A percentile compares a stretch with the other conserved stretches of the same genome.
Conservation (phyloP, 2,329 filamentous ascomycete genomes). For the Sarocladium strictum region DNA sequence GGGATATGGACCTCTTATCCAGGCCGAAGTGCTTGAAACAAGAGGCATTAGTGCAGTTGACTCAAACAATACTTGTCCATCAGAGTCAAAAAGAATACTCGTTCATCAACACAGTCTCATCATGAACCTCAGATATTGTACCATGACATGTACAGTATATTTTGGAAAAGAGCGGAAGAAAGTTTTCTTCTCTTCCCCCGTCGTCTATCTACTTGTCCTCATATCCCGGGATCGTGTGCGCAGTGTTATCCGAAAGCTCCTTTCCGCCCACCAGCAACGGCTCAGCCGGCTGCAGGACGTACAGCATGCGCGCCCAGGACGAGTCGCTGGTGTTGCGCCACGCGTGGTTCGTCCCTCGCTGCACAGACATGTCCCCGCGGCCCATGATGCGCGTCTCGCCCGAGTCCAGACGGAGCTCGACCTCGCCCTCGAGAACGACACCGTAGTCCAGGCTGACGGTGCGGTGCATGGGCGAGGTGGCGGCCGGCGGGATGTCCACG, state of each 20-base stretch:
- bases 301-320: constrained; percentile 38
- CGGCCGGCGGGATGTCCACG: constrained; percentile 39
- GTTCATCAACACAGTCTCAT: no score
- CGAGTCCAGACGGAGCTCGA: constrained; percentile 47
- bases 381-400: constrained; percentile 39
- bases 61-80: no score
- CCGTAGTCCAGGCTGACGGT: constrained; percentile 51
- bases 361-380: constrained; percentile 48
- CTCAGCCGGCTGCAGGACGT: constrained; percentile 23
- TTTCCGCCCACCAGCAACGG: background rate
- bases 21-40: no score
- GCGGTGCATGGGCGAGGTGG: constrained; percentile 28
- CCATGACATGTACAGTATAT: no score
- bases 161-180: no score
- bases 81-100: no score
- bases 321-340: constrained; percentile 42
- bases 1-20: no score
- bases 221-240: background rate
- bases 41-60: no score
- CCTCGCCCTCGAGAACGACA: constrained; percentile 46
- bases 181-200: no score
- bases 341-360: constrained; percentile 50
- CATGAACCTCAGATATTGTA: no score
- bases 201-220: background rate
- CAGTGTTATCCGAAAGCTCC: background rate